Base-by-base conservation (phyloP, 805 yeast genomes). In the Pichia sporocuriosa region DNA sequence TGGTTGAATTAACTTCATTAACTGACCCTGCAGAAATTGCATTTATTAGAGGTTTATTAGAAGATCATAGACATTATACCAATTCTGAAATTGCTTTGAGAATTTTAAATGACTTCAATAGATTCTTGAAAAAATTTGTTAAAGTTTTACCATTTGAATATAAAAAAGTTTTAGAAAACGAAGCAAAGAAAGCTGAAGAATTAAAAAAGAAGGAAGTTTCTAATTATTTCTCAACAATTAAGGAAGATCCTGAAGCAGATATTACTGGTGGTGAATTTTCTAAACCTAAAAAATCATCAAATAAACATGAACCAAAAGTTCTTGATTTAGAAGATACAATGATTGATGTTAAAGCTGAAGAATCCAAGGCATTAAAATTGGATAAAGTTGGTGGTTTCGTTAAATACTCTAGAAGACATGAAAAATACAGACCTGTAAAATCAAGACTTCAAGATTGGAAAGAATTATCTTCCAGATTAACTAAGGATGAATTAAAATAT, bases 21-120 rank as follows among this genome's bases (percentile, higher is more conserved):
- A 71, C 77, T 39, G 97, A 90, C 52, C 95, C 97, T 7, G 73
- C 82, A 36, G 98, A 90, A 67, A 84, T 89, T 67, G 96, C 96
- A 0, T 88, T 86, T 66, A 78, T 90, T 56, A 82, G 96, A 59
- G 95, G 94, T 22, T 73, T 90, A 57, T 79, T 90, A 53, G 96
- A 90, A 65, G 96, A 93, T 58, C 97, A 93, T 65, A 81, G 88
- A 56, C 95, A 88, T 62, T 88, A 84, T 76, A 90, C 98, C 42
- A 84, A 81, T 26, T 90, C 97, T 32, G 90, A 83, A 58, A 75
- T 93, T 49, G 96, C 97, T 38, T 84, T 79, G 53, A 75, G 83
- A 46, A 75, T 93, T 48, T 73, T 90, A 68, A 72, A 68, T 49
- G 89, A 89, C 65, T 90, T 93, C 73, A 86, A 89, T 74, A 75